Percentiles rank a stretch among this genome's conserved stretches.
Conservation (phyloP, 1,139 yeast species). For the Candida pseudoviswanathii region DNA sequence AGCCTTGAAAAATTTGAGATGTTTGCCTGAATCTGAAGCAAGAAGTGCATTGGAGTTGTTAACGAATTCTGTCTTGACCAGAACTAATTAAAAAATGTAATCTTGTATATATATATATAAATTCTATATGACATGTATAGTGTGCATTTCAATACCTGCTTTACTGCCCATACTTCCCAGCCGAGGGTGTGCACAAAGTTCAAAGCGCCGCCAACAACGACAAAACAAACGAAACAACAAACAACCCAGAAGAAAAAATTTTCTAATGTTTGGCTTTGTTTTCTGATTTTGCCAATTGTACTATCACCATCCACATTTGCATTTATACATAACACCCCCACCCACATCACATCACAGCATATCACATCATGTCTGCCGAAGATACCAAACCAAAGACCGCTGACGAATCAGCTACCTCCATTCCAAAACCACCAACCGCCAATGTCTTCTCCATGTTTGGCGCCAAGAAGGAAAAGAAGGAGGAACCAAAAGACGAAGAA, state of each 20-base stretch:
- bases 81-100: conserved; percentile 53
- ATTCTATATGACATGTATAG: not conserved
- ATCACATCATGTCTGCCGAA: conserved; percentile 37
- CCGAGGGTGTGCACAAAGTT: not conserved
- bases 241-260: not conserved
- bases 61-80: conserved; percentile 80
- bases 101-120: not conserved
- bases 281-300: too few species aligned
- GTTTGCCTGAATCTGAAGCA: conserved; percentile 85
- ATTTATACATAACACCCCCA: not conserved
- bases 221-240: not conserved
- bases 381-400: conserved; percentile 35
- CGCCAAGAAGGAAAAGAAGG: conserved; percentile 70
- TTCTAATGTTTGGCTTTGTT: not conserved
- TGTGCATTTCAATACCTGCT: not conserved
- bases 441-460: conserved; percentile 91
- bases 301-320: not conserved
- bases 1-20: conserved; percentile 72
- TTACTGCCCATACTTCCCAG: not conserved
- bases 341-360: not conserved
- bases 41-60: conserved; percentile 84
- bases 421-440: conserved; percentile 63
- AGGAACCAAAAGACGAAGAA: conserved; percentile 41
- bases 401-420: conserved; percentile 19
- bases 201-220: not conserved